Percentiles rank a stretch among this genome's conserved stretches.
These are phyloP conservation scores for Candida dendrica DNA, from an alignment of 805 yeast species.

Conservation along the genomic window DNA sequence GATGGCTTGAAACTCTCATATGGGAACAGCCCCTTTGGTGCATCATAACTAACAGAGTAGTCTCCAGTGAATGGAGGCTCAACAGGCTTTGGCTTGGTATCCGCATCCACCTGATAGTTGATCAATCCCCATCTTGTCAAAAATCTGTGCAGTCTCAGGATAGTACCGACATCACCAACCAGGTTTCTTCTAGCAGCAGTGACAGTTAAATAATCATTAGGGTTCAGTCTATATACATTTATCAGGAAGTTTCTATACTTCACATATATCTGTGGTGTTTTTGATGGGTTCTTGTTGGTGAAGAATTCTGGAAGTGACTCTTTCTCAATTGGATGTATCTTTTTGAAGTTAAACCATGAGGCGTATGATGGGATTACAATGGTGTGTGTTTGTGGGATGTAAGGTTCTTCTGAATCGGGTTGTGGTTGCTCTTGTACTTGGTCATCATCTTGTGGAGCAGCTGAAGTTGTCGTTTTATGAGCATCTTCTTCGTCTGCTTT, in stretches of 20 bases:
- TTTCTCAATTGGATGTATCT: slow-evolving; percentile 69
- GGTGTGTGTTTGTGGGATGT: slow-evolving; percentile 63
- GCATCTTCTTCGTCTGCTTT: slow-evolving; percentile 10
- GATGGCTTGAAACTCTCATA: slow-evolving; percentile 74
- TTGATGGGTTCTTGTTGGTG: slow-evolving; percentile 60
- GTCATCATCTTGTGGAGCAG: slow-evolving; percentile 4
- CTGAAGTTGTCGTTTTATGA: slow-evolving; percentile 6
- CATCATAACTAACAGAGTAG: slow-evolving; percentile 71
- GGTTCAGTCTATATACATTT: slow-evolving; percentile 80
- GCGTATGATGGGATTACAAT: slow-evolving; percentile 84
- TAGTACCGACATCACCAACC: slow-evolving; percentile 86
- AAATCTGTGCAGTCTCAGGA: slow-evolving; percentile 78
- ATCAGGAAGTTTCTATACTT: slow-evolving; percentile 85
- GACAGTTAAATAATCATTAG: slow-evolving; percentile 80
- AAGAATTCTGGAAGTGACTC: slow-evolving; percentile 87
- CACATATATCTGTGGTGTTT: slow-evolving; percentile 74
- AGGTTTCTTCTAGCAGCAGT: slow-evolving; percentile 88
- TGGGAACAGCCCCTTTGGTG: slow-evolving; percentile 90
- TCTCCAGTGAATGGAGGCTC: slow-evolving; percentile 75
- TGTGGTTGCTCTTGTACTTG: slow-evolving; percentile 4
- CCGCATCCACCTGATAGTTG: slow-evolving; percentile 86
- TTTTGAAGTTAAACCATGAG: slow-evolving; percentile 73
- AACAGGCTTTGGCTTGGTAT: slow-evolving; percentile 56
- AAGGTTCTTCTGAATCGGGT: slow-evolving; percentile 13
- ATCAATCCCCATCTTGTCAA: slow-evolving; percentile 89